phyloP scores from a whole-genome alignment of 2,329 filamentous ascomycete species.

The Aspergillus spinulosporus region DNA sequence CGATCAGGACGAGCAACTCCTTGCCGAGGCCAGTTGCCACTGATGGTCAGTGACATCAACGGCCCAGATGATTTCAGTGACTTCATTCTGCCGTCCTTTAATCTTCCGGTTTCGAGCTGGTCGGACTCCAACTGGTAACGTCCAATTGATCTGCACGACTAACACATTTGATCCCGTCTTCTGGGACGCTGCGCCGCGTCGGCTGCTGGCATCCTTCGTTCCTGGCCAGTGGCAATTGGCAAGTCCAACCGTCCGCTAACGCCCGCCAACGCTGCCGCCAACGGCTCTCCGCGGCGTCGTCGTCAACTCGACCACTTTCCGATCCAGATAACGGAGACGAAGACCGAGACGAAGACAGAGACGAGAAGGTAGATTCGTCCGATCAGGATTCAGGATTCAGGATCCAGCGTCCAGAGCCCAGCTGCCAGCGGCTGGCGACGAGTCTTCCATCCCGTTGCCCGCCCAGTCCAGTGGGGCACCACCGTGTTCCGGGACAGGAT shows the following conservation, averaged over 20 bases:
- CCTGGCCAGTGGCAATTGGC: constrained; percentile 1
- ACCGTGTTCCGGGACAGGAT: not conserved
- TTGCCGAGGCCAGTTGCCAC: not conserved
- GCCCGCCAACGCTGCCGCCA: not conserved
- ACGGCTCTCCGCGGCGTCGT: not conserved
- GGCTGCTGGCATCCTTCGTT: not conserved
- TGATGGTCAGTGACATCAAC: not conserved
- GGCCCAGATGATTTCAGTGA: not conserved
- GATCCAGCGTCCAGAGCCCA: no score
- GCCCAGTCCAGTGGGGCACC: not conserved
- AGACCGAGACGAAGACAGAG: not conserved
- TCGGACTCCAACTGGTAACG: constrained; percentile 3
- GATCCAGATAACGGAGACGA: no score
- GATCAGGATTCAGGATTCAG: not conserved
- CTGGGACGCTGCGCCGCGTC: constrained; percentile 13
- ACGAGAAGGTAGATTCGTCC: not conserved
- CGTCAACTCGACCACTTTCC: not conserved
- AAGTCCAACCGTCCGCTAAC: not conserved
- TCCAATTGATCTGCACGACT: constrained; percentile 17
- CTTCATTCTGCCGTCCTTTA: not conserved
- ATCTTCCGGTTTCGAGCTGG: constrained; percentile 1
- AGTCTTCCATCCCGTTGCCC: not conserved
- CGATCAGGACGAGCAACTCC: not conserved
- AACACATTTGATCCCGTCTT: constrained; percentile 23
- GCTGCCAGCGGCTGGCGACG: not conserved